A percentile compares a stretch with the other conserved stretches of the same genome.
phyloP scores from a whole-genome alignment of 2,329 filamentous ascomycete genomes.

The Ophiostoma himal-ulmi region DNA sequence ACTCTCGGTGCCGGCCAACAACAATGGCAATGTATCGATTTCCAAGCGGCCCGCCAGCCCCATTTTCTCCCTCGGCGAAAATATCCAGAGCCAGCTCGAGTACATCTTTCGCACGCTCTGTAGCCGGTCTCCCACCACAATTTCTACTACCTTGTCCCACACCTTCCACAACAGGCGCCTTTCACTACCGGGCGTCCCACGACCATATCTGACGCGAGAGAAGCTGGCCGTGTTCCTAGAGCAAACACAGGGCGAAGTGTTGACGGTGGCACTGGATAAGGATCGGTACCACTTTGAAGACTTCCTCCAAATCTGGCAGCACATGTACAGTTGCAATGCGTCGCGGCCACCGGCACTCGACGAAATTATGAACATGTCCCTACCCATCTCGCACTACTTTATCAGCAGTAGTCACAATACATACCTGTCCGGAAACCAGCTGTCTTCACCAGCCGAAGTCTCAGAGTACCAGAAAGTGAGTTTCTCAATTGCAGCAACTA shows the following conservation, averaged over 20 bases:
- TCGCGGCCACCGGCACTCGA: conserved; percentile 33
- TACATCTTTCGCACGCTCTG: conserved; percentile 44
- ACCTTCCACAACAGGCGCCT: conserved; percentile 22
- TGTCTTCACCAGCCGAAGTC: conserved; percentile 68
- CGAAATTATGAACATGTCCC: conserved; percentile 51
- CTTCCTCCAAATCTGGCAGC: conserved; percentile 47
- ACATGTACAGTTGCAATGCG: conserved; percentile 41
- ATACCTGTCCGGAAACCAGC: conserved; percentile 80
- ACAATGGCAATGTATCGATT: conserved; percentile 10
- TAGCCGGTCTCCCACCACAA: conserved; percentile 31
- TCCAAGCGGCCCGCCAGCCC: conserved; percentile 20
- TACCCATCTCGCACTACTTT: conserved; percentile 81
- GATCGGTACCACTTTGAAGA: conserved; percentile 43
- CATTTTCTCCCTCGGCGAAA: conserved; percentile 42
- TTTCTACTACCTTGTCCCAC: conserved; percentile 27
- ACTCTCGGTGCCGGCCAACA: conserved; percentile 16
- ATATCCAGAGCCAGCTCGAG: conserved; percentile 45
- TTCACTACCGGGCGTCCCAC: background rate
- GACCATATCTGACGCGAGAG: conserved; percentile 32
- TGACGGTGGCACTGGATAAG: conserved; percentile 33
- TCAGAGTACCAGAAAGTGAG: conserved; percentile 68
- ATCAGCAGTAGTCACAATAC: conserved; percentile 95
- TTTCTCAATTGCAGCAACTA: background rate
- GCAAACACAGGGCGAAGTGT: conserved; percentile 43
- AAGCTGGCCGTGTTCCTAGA: conserved; percentile 47